Conservation (phyloP, 805 yeast genomes). For the Suhomyces emberorum region DNA sequence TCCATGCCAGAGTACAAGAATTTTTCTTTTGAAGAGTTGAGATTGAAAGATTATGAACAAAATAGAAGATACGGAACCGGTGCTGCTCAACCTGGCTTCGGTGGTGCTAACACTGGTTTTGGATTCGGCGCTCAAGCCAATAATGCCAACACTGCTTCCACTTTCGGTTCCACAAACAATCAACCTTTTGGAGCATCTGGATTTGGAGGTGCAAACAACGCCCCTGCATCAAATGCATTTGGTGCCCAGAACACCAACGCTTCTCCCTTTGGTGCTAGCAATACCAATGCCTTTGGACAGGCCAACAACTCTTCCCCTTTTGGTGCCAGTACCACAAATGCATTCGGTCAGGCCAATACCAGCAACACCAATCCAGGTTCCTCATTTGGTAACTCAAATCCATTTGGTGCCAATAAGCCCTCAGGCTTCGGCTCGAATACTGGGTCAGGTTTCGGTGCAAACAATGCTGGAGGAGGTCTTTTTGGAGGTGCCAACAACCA, state of each 20-base stretch:
- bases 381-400: conserved; percentile 17
- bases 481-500: conserved; percentile 36
- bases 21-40: conserved; percentile 81
- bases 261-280: conserved; percentile 26
- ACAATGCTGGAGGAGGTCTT: conserved; percentile 24
- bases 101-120: conserved; percentile 20
- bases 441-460: conserved; percentile 11
- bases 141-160: background rate
- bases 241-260: conserved; percentile 15
- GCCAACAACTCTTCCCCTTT: conserved; percentile 33
- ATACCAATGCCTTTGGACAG: conserved; percentile 27
- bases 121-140: conserved; percentile 23
- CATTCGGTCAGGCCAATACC: conserved; percentile 22
- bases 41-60: conserved; percentile 82
- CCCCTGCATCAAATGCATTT: conserved; percentile 15
- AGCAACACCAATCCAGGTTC: conserved; percentile 12
- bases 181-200: conserved; percentile 16
- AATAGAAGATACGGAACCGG: conserved; percentile 59
- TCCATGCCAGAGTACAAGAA: conserved; percentile 89
- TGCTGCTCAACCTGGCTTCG: conserved; percentile 24
- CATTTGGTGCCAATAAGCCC: conserved; percentile 24
- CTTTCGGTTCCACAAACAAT: conserved; percentile 14
- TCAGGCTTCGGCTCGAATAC: conserved; percentile 1
- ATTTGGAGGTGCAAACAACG: conserved; percentile 31
- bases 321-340: conserved; percentile 32